These are phyloP conservation scores for Sparassis latifolia DNA, from an alignment of 1,284 basidiomycete genomes.

Conservation along the genomic window DNA sequence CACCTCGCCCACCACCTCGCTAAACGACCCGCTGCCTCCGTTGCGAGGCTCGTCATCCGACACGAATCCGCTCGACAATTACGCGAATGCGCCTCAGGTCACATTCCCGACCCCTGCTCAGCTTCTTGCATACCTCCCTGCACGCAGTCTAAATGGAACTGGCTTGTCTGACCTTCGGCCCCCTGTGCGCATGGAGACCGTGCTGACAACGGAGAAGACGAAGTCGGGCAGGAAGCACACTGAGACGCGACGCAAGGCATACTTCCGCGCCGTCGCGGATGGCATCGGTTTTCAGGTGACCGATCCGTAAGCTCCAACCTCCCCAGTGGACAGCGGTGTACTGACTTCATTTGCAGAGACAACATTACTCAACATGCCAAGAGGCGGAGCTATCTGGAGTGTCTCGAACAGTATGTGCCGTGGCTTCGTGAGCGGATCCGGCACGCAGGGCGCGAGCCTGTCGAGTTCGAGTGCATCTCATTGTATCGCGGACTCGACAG, in stretches of 20 bases:
- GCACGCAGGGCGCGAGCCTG: constrained; percentile 41
- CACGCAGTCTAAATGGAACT: constrained; percentile 9
- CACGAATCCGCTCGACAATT: constrained; percentile 21
- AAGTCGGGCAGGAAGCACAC: constrained; percentile 7
- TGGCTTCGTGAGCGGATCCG: constrained; percentile 57
- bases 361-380: constrained; percentile 70
- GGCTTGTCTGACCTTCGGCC: constrained; percentile 1
- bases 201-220: constrained; percentile 6
- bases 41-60: background rate
- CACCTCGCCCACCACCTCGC: background rate
- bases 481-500: constrained; percentile 52
- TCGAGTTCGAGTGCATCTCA: constrained; percentile 46
- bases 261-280: constrained; percentile 45
- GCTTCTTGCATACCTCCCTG: constrained; percentile 41
- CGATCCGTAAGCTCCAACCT: constrained; percentile 43
- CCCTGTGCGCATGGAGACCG: background rate
- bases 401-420: constrained; percentile 61
- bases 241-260: constrained; percentile 45
- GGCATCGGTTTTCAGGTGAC: constrained; percentile 50
- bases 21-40: background rate
- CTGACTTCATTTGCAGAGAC: constrained; percentile 34
- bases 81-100: constrained; percentile 26
- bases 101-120: constrained; percentile 63
- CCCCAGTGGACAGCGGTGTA: background rate
- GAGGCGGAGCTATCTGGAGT: constrained; percentile 65